Conservation (phyloP, 306 rosid genomes). For the Medicago ruthenica region DNA sequence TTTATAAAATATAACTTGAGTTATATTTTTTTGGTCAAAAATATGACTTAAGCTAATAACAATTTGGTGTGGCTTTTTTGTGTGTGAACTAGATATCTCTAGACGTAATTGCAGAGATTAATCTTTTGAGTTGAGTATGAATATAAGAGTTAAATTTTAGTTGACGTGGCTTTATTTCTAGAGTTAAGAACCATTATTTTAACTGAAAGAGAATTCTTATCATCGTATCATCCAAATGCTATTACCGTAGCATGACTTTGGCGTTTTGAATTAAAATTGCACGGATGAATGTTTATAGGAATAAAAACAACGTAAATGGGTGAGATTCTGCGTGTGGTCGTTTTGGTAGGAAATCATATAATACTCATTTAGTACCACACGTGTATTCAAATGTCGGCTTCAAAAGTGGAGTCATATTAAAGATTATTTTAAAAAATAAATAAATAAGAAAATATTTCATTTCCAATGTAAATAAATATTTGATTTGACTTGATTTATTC, state of each 20-base stretch:
- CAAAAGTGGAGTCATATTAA: neutral
- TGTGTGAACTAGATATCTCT: no score
- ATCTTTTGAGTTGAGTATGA: no score
- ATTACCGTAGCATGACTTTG: neutral
- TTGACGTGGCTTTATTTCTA: no score
- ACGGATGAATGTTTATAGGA: no score
- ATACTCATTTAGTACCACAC: neutral
- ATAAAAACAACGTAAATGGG: neutral
- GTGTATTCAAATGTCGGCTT: neutral
- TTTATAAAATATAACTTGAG: no score
- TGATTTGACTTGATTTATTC: neutral
- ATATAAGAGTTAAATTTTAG: no score
- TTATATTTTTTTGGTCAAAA: neutral
- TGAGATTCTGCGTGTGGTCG: neutral
- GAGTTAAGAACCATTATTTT: no score
- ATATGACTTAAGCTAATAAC: neutral
- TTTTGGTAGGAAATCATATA: neutral
- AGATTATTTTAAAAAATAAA: neutral
- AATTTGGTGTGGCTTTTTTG: no score
- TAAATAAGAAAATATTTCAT: neutral
- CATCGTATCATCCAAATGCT: no score
- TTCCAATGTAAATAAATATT: neutral
- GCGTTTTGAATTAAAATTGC: neutral
- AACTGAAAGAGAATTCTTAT: no score
- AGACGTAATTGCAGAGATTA: neutral